Evolutionary conservation across 2,329 filamentous ascomycete species (phyloP), one percentile per base, ranked within the genome.

Genomic region (Neonectria hederae): DNA sequence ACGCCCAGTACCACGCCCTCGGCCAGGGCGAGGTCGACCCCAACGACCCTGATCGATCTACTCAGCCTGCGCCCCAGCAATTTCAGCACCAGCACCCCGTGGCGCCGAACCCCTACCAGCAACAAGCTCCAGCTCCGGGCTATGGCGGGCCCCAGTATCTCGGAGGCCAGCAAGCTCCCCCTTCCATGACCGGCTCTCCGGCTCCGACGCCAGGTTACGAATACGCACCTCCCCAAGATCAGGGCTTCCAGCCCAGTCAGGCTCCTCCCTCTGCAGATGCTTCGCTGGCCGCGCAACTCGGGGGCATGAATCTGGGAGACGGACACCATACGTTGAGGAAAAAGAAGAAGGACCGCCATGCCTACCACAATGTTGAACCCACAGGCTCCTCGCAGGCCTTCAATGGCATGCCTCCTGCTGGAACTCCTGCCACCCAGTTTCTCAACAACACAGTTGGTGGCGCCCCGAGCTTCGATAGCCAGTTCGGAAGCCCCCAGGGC

Each of bases 311-410:
- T 43, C 82, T 97, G 70, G 88, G 85, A 35, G 75, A 77, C 35
- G 78, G 83, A 49, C 82, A 83, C 38, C 77, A 86, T 53, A 82
- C 82, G 2, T 80, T 80, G 62, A 85, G 89, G 77, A 91, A 84
- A 79, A 93, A 94, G 85, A 98, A 97, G 88, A 97, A 97, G 86
- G 92, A 97, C 77, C 89, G 93, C 64, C 95, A 98, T 80, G 95
- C 94, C 68, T 92, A 97, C 79, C 95, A 98, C 78, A 90, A 89
- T 42, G 88, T 98, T 57, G 93, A 95, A 69, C 88, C 92, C 22
- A 84, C 84, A 5, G 88, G 89, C 54, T 89, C 88, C 35, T 88
- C 90, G 6, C 89, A 91, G 74, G 82, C 88, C 11, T 92, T 92
- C 80, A 90, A 90, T 76, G 90, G 88, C 65, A 87, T 90, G 74